Conservation (phyloP, 1,139 yeast species). For the Scheffersomyces stambukii region DNA sequence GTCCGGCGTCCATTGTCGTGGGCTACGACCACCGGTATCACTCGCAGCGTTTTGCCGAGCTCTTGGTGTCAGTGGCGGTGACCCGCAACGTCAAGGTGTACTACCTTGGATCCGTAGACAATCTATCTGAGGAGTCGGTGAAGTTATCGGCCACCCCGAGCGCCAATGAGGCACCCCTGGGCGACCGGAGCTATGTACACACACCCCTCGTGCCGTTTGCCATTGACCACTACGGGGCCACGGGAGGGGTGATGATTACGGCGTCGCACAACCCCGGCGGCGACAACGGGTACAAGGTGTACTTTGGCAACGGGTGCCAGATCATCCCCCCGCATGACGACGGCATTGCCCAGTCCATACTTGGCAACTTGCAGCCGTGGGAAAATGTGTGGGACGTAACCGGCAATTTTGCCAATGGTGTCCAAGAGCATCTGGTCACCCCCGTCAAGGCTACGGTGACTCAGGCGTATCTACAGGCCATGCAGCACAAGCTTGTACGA, state of each 20-base stretch:
- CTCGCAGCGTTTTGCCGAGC: conserved; percentile 73
- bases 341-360: conserved; percentile 64
- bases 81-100: conserved; percentile 66
- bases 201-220: conserved; percentile 94
- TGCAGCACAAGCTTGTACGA: conserved; percentile 25
- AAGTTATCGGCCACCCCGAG: conserved; percentile 10
- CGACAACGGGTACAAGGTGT: conserved; percentile 94
- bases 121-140: conserved; percentile 28
- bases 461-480: conserved; percentile 28
- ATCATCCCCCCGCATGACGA: conserved; percentile 88
- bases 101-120: conserved; percentile 43
- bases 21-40: conserved; percentile 92
- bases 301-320: conserved; percentile 91
- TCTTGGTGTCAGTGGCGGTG: conserved; percentile 73
- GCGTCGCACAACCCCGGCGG: conserved; percentile 94
- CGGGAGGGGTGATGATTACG: conserved; percentile 91
- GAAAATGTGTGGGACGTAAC: conserved; percentile 47
- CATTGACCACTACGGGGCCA: conserved; percentile 57
- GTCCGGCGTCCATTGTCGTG: conserved; percentile 51
- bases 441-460: conserved; percentile 30
- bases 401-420: conserved; percentile 25
- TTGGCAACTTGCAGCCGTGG: conserved; percentile 61
- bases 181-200: conserved; percentile 50
- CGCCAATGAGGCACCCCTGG: conserved; percentile 6
- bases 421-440: conserved; percentile 16